These are phyloP conservation scores for Cystobasidium ongulense DNA, from an alignment of 768 basidiomycete genomes.

Conservation along the genomic window DNA sequence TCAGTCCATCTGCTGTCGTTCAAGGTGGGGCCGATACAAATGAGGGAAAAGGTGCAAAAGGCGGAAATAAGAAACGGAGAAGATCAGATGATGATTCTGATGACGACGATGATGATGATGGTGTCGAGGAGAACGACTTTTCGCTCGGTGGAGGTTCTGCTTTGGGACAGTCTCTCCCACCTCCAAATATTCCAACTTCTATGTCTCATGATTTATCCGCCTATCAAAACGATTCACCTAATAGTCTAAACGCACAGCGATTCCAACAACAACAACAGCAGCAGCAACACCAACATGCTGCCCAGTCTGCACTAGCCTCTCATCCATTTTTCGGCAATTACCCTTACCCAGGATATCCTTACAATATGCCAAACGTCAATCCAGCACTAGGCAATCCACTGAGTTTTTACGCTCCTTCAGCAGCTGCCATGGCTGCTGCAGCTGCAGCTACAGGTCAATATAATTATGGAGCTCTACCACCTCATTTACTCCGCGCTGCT, in stretches of 20 bases:
- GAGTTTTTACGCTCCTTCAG: neutral
- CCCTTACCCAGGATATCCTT: neutral
- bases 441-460: neutral
- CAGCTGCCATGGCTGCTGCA: neutral
- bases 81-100: slow-evolving; percentile 8
- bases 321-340: neutral
- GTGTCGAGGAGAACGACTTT: neutral
- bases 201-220: neutral
- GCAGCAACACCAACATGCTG: neutral
- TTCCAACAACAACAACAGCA: neutral
- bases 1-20: neutral
- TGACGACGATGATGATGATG: slow-evolving; percentile 27
- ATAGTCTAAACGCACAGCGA: neutral
- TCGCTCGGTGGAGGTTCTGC: neutral
- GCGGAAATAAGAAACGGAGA: slow-evolving; percentile 6
- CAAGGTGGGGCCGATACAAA: neutral
- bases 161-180: neutral
- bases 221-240: neutral
- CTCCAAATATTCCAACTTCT: neutral
- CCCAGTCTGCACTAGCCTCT: neutral
- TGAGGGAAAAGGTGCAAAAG: neutral
- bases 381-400: slow-evolving; percentile 7
- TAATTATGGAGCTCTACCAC: neutral
- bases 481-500: neutral
- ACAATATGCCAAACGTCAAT: slow-evolving; percentile 9